A percentile compares a stretch with the other conserved stretches of the same genome.
Conservation (phyloP, 192 early-diverging fungal genomes). For the Powellomyces hirtus region DNA sequence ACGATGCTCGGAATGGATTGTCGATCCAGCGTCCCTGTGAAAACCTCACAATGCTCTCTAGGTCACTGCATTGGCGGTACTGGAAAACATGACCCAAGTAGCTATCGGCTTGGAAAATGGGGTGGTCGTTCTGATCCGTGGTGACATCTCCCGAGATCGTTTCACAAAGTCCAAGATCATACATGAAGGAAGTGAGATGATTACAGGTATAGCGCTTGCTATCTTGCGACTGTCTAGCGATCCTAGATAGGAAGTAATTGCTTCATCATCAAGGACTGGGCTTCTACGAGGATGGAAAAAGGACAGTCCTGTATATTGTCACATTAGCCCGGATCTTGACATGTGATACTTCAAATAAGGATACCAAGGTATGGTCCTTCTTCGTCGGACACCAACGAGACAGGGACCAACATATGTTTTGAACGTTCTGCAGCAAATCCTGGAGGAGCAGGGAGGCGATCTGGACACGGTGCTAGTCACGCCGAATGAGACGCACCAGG, state of each 20-base stretch:
- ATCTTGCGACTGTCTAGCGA: no score
- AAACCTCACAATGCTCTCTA: no score
- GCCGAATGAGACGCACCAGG: constrained; percentile 57
- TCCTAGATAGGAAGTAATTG: no score
- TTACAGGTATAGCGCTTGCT: constrained; percentile 74
- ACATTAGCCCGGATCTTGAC: constrained; percentile 62
- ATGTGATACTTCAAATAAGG: constrained; percentile 56
- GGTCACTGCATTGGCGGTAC: constrained; percentile 68
- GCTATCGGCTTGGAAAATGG: constrained; percentile 94
- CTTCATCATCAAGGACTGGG: constrained; percentile 70
- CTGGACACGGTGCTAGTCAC: constrained; percentile 72
- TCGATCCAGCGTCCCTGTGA: no score
- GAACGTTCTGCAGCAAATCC: constrained; percentile 23
- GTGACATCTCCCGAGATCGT: constrained; percentile 75
- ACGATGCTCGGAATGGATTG: not conserved
- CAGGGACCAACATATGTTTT: not conserved
- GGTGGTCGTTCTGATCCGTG: constrained; percentile 77
- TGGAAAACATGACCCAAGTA: constrained; percentile 80
- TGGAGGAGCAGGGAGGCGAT: constrained; percentile 83
- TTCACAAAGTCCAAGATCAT: constrained; percentile 78
- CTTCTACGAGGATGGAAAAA: constrained; percentile 66
- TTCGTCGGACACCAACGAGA: not conserved
- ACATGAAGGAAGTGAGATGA: constrained; percentile 77
- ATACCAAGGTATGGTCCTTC: constrained; percentile 17
- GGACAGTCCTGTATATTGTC: constrained; percentile 65